Percentiles rank a stretch among this genome's conserved stretches.
phyloP scores from a whole-genome alignment of 495 filamentous ascomycete species.

The Evernia prunastri region DNA sequence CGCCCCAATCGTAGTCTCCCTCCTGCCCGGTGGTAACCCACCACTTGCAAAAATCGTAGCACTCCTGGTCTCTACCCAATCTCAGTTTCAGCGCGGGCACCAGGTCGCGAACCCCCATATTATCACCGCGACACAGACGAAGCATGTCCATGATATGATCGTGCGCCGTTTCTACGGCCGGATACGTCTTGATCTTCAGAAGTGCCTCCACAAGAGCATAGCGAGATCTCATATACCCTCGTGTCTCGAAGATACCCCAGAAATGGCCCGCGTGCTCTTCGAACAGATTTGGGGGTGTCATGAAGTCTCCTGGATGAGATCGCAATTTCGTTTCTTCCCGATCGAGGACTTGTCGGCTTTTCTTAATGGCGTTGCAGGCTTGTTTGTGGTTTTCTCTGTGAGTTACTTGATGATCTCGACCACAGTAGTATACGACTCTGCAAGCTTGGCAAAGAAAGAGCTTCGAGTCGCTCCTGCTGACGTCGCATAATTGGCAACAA shows the following conservation, averaged over 20 bases:
- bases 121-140: conserved; percentile 38
- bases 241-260: conserved; percentile 35
- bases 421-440: conserved; percentile 43
- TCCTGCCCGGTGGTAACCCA: conserved; percentile 30
- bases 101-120: conserved; percentile 38
- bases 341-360: conserved; percentile 14
- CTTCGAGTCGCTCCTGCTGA: not conserved
- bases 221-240: conserved; percentile 40
- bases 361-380: conserved; percentile 38
- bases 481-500: not conserved
- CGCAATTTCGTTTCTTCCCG: conserved; percentile 35
- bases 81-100: conserved; percentile 42
- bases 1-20: conserved; percentile 35
- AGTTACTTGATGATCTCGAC: conserved; percentile 37
- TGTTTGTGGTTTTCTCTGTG: conserved; percentile 38
- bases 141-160: conserved; percentile 37
- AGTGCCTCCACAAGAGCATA: conserved; percentile 31
- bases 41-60: conserved; percentile 52
- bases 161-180: conserved; percentile 35
- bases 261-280: conserved; percentile 35
- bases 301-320: conserved; percentile 24
- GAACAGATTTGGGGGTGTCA: conserved; percentile 33
- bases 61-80: conserved; percentile 45
- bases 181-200: conserved; percentile 30
- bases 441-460: conserved; percentile 38